Conservation (phyloP, 371 early-diverging fungal species). For the Mortierella sp. region DNA sequence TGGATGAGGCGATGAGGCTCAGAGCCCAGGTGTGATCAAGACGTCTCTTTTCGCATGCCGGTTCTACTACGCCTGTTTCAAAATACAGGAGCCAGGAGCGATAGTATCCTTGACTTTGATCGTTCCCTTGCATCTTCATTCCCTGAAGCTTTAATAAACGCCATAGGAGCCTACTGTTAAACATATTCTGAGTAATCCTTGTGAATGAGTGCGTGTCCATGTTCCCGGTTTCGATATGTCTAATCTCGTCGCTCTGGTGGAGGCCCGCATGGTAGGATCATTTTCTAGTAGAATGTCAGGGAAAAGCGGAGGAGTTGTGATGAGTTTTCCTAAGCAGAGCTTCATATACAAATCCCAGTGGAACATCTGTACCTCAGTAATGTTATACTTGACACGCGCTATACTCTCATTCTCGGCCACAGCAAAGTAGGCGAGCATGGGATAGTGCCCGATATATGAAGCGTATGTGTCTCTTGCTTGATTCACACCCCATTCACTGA, state of each 20-base stretch:
- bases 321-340: neutral
- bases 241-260: constrained; percentile 56
- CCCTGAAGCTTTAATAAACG: neutral
- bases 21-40: too few relatives aligned
- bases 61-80: too few relatives aligned
- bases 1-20: too few relatives aligned
- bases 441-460: constrained; percentile 80
- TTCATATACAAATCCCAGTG: neutral
- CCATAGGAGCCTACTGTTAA: neutral
- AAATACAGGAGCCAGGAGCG: too few relatives aligned
- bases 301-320: too few relatives aligned
- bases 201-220: too few relatives aligned
- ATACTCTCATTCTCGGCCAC: constrained; percentile 89
- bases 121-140: too few relatives aligned
- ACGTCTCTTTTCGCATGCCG: too few relatives aligned
- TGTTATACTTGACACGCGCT: constrained; percentile 75
- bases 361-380: constrained; percentile 76
- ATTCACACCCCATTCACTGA: constrained; percentile 87
- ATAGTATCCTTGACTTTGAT: too few relatives aligned
- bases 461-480: constrained; percentile 89
- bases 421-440: constrained; percentile 79
- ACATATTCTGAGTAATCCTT: neutral
- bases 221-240: neutral
- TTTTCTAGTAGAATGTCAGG: constrained; percentile 65
- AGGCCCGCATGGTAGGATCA: constrained; percentile 81